Percentiles rank a stretch among this genome's conserved stretches.
phyloP scores from a whole-genome alignment of 2,329 filamentous ascomycete species.

The Hirsutella thompsonii region DNA sequence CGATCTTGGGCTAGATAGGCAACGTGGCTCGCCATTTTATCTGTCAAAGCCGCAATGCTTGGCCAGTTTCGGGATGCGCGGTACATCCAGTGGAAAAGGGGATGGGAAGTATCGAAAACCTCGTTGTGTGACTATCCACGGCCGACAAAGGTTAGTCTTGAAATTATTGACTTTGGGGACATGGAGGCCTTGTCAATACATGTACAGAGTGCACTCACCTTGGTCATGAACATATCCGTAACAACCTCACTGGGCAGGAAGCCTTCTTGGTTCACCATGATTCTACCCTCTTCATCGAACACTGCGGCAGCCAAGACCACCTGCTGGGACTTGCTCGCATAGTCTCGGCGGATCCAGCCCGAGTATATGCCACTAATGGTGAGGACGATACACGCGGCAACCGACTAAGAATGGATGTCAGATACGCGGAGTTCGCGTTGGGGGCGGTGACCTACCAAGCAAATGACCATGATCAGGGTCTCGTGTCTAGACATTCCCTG shows the following conservation, averaged over 20 bases:
- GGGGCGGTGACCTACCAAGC: constrained; percentile 39
- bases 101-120: constrained; percentile 62
- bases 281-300: constrained; percentile 52
- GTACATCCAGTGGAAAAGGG: constrained; percentile 80
- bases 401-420: constrained; percentile 35
- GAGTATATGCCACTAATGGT: constrained; percentile 34
- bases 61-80: constrained; percentile 69
- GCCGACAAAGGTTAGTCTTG: neutral
- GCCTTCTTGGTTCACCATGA: constrained; percentile 59
- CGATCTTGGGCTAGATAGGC: constrained; percentile 31
- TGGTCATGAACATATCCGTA: constrained; percentile 62
- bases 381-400: constrained; percentile 48
- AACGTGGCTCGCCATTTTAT: constrained; percentile 62
- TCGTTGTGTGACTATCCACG: constrained; percentile 31
- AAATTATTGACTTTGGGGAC: neutral
- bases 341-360: constrained; percentile 32
- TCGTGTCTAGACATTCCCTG: constrained; percentile 6
- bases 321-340: constrained; percentile 47
- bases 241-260: constrained; percentile 62
- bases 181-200: no score
- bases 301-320: constrained; percentile 47
- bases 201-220: constrained; percentile 22
- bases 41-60: constrained; percentile 53
- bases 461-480: constrained; percentile 50
- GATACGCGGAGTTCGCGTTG: neutral